Percentiles rank a stretch among this genome's conserved stretches.
Conservation (phyloP, 2,329 filamentous ascomycete species). For the Aspergillus sp. region DNA sequence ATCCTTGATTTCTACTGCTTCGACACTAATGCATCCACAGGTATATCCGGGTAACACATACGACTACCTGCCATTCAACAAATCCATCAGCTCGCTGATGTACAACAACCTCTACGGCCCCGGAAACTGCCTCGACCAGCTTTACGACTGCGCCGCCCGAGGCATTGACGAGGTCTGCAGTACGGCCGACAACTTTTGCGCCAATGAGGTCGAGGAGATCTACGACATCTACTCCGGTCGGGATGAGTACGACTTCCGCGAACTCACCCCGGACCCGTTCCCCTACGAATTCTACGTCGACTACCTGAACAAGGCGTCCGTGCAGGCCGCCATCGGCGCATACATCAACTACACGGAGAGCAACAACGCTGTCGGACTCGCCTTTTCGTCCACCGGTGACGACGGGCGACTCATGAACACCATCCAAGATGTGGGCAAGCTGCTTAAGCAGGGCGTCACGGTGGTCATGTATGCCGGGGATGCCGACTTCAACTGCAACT, state of each 20-base stretch:
- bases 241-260: conserved; percentile 11
- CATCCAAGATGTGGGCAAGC: conserved; percentile 1
- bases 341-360: conserved; percentile 9
- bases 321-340: conserved; percentile 10
- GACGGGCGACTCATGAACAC: conserved; percentile 10
- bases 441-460: conserved; percentile 6
- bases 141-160: conserved; percentile 10
- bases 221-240: conserved; percentile 9
- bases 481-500: conserved; percentile 14
- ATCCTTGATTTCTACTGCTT: not conserved
- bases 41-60: conserved; percentile 10
- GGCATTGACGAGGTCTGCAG: conserved; percentile 8
- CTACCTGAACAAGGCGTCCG: conserved; percentile 6
- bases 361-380: conserved; percentile 8
- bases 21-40: not conserved
- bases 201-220: conserved; percentile 4
- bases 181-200: conserved; percentile 4
- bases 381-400: conserved; percentile 11
- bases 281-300: conserved; percentile 11
- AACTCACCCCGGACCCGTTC: conserved; percentile 10
- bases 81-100: conserved; percentile 8
- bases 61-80: conserved; percentile 10
- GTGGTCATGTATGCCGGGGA: conserved; percentile 11
- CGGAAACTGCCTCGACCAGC: conserved; percentile 9
- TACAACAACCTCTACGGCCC: conserved; percentile 12